Evolutionary conservation across 176 grass and related monocot species (phyloP), one percentile per base, ranked within the genome.

Genomic region (bread wheat (Triticum aestivum)): DNA sequence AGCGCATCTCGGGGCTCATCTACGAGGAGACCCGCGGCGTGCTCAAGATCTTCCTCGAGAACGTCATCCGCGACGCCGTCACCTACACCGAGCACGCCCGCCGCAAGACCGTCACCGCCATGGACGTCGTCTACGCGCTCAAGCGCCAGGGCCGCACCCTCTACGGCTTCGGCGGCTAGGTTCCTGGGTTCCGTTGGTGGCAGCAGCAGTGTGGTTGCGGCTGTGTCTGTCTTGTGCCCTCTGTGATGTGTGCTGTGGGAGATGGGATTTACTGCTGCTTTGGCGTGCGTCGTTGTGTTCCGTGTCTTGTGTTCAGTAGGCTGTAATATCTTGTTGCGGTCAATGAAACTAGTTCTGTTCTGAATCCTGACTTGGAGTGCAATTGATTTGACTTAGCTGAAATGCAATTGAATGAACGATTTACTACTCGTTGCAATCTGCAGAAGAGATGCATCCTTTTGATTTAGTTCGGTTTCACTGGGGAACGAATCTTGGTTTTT

Each of bases 1-100:
- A 98, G 93, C 96, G 96, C 82, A 98, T 98, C 84, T 90, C 87
- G 15, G 93, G 96, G 0, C 88, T 98, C 77, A 98, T 95, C 89
- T 98, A 98, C 78, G 92, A 97, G 87, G 95, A 97, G 87, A 97
- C 91, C 39, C 95, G 92, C 66, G 95, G 95, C 75, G 95, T 97
- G 6, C 95, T 97, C 89, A 97, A 97, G 93, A 95, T 98, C 93
- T 98, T 98, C 74, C 93, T 98, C 68, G 93, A 95, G 93, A 98
- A 98, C 51, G 93, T 98, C 82, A 98, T 98, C 85, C 92, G 96
- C 42, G 96, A 98, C 41, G 96, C 93, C 61, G 89, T 98, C 80
- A 98, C 96, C 61, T 98, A 98, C 83, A 98, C 96, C 0, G 93
- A 98, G 91, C 96, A 95, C 77, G 91, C 96, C n/a, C 86, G 93